Evolutionary conservation across 2,329 filamentous ascomycete species (phyloP), one percentile per base, ranked within the genome.

Genomic region (Botrytis sinoallii): DNA sequence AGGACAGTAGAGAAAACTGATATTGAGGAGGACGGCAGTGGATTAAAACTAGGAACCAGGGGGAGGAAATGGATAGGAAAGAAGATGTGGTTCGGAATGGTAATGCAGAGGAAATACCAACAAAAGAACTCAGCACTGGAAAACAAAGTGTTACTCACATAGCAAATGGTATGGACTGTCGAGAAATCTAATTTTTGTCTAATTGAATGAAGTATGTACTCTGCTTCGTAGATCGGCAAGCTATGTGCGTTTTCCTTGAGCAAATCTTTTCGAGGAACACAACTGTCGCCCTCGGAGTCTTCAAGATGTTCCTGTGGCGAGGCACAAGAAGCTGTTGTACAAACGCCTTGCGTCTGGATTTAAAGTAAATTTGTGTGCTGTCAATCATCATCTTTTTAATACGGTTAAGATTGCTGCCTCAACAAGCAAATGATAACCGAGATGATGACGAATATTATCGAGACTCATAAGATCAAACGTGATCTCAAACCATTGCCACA

Each of bases 21-120:
- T 75, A 29, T 79, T 48, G 74, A 70, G 10, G 57, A 74, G 52
- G 76, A 69, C 18, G 60, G 66, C 4, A 40, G 86, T 57, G 44
- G 91, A 85, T 86, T 87, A 77, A 82, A 81, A 67, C 84, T 92
- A 64, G 90, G 92, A 3, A 84, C 84, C 72, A 86, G 90, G 55
- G 89, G 90, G 40, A 83, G 82, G 78, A 91, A 92, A 75, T 93
- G 90, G 90, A 84, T 91, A 77, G 88, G 81, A 77, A 85, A 85
- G 63, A 84, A 80, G 66, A 86, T 87, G 72, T 89, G 87, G 86
- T 86, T 86, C 82, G 86, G 85, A 4, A 81, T 85, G 20, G 82
- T 86, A 71, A 85, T 88, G 77, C 82, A 82, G 74, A 57, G 70
- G 18, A 42, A 52, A 16, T 9, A 18, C 9, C 32, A 40, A 52